Evolutionary conservation across 345 rosid genomes (phyloP).

Genomic region (Salix arbutifolia): DNA sequence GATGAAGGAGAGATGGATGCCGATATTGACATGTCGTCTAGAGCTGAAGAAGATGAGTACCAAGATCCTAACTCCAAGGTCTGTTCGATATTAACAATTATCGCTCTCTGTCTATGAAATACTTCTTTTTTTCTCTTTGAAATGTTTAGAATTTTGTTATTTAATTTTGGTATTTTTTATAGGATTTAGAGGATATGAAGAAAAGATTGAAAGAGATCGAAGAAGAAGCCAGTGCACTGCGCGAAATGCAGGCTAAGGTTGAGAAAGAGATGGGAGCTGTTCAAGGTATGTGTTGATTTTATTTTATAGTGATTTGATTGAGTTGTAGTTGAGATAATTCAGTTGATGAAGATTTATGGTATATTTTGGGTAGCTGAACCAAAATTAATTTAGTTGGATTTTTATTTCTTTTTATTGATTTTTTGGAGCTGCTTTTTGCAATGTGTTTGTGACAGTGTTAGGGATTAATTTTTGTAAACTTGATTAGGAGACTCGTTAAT

Average conservation of each 20-base stretch:
- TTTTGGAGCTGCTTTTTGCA: background rate
- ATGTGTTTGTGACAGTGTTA: background rate
- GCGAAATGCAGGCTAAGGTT: slow-evolving; percentile 98
- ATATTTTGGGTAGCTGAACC: background rate
- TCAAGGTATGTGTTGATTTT: slow-evolving; percentile 52
- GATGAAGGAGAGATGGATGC: slow-evolving; percentile 78
- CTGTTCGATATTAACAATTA: background rate
- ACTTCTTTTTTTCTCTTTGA: background rate
- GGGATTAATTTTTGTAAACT: background rate
- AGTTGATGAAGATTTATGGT: background rate
- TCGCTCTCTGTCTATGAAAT: slow-evolving; percentile 4
- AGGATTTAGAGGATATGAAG: slow-evolving; percentile 99
- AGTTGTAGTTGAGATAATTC: background rate
- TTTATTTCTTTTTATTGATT: background rate
- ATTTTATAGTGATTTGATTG: background rate
- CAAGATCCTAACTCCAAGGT: slow-evolving; percentile 65
- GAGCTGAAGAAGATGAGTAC: slow-evolving; percentile 50
- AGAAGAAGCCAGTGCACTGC: slow-evolving; percentile 96
- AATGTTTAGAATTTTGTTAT: background rate
- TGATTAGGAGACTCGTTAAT: background rate
- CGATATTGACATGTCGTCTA: slow-evolving; percentile 44
- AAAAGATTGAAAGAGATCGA: slow-evolving; percentile 91
- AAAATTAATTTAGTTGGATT: background rate
- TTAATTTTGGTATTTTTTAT: background rate
- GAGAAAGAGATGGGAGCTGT: slow-evolving; percentile 98